These are phyloP conservation scores for Ramaria sp. DNA, from an alignment of 768 basidiomycete genomes.

Conservation along the genomic window DNA sequence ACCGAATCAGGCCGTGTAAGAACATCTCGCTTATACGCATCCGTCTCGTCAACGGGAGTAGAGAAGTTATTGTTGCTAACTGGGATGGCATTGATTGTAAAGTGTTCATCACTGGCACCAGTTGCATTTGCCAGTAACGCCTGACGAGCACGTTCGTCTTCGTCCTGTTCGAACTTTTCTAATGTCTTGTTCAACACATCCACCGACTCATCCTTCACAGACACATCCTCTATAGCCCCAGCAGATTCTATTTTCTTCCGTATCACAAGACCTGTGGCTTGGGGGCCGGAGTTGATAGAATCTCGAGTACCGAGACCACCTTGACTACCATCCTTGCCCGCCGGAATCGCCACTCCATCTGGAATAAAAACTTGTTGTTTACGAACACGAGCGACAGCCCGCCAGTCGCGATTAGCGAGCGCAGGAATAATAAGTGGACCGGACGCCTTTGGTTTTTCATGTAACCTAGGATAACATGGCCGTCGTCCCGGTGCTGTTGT, in stretches of 20 bases:
- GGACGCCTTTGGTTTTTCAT: conserved; percentile 33
- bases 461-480: conserved; percentile 29
- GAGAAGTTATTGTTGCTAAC: conserved; percentile 16
- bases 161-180: conserved; percentile 36
- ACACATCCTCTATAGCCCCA: conserved; percentile 17
- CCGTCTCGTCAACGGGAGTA: conserved; percentile 55
- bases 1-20: conserved; percentile 56
- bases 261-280: conserved; percentile 45
- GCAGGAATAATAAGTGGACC: conserved; percentile 79
- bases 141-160: conserved; percentile 73
- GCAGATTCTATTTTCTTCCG: conserved; percentile 14
- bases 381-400: conserved; percentile 62
- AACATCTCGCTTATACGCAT: conserved; percentile 80
- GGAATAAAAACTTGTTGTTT: conserved; percentile 53
- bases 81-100: conserved; percentile 55
- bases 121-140: conserved; percentile 57
- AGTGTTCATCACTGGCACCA: conserved; percentile 27
- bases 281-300: conserved; percentile 66
- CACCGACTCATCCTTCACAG: conserved; percentile 1
- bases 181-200: conserved; percentile 21
- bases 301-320: conserved; percentile 70
- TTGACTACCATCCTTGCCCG: conserved; percentile 61
- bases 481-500: conserved; percentile 25
- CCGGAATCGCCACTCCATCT: conserved; percentile 40
- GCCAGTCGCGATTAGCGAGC: conserved; percentile 85